Base-by-base conservation (phyloP, 2,329 filamentous ascomycete species). In the Helicocarpus griseus region DNA sequence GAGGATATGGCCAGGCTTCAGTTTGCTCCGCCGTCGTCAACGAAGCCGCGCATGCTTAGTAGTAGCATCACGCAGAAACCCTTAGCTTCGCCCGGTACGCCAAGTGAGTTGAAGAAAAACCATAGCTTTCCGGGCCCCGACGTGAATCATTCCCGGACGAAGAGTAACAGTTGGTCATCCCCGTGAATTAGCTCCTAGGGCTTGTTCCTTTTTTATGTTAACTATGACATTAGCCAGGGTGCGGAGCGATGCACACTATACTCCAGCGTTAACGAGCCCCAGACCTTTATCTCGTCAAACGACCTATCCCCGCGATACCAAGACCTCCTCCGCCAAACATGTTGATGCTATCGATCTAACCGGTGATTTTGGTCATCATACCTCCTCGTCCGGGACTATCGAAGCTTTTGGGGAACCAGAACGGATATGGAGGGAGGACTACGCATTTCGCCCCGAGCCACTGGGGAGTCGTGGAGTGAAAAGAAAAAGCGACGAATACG, bases 401-500 rank as follows among this genome's bases (percentile, higher is more conserved):
- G 68, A 70, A 53, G 64, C 64, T 1, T 69, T 73, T 58, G 72
- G 66, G 11, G 69, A 71, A 35, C 60, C 72, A 19, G 65, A 61
- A 35, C 59, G 59, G 24, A 53, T 75, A 57, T 75, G 73, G 73
- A 66, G 61, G 36, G 72, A 74, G 57, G 69, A 72, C 36, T 65
- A 63, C 50, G 71, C 71, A 13, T 61, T 61, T 44, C 65, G 69
- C 19, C 60, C 61, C 48, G 64, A 65, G 38, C 68, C 70, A 21
- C 26, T 57, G 8, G 60, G 66, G 19, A 69, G 66, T 49, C 67
- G 65, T 55, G 71, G 71, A 4, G 74, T 70, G 58, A 77, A 76
- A 58, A 65, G 74, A 48, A 76, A 75, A 58, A 76, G 73, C 54
- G 68, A 74, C 21, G 74, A 76, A 53, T 71, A 72, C 51, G 61